Evolutionary conservation across 129 eudicot species (phyloP), one percentile per base, ranked within the genome.

Genomic region (Chrysanthemum seticuspe): DNA sequence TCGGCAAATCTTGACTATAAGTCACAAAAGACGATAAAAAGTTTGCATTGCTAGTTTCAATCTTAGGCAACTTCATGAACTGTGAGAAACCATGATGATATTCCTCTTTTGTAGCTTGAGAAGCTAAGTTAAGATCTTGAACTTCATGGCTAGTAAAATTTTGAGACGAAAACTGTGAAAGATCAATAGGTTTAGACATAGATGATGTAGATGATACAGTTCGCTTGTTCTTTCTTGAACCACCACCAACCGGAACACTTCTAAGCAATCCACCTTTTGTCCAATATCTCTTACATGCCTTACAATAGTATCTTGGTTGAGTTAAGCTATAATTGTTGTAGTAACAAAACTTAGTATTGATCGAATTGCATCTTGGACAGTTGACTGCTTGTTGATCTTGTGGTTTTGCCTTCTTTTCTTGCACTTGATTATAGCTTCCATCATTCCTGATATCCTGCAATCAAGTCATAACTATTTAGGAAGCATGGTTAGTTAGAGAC

Each of bases 171-270:
- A 64, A 72, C 7, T 78, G 87, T 13, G 85, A 74, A 67, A 85
- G 83, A 73, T 85, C 85, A 56, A 76, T 76, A 23, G 77, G 61
- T 63, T 79, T 76, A 4, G 80, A 67, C 10, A 52, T 16, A 36
- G 83, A 66, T 3, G 82, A 19, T 18, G 80, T 36, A 5, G 86
- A 75, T 10, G 79, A 29, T 0, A 81, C 51, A 1, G 85, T 64
- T 78, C 84, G 76, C 76, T 84, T 90, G 87, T 90, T 87, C 85
- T 89, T 89, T 72, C 96, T 73, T 19, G 96, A 90, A 13, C 97
- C 97, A 6, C 96, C 96, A 10, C 96, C 96, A 21, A 90, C 91
- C 5, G 96, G 96, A 54, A 90, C 91, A 64, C 89, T 90, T 70
- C 96, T 83, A 10, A 90, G 85, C 14, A 91, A 81, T 4, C 96